Base-by-base conservation (phyloP, 1,284 basidiomycete genomes). In the Ustilago crameri region DNA sequence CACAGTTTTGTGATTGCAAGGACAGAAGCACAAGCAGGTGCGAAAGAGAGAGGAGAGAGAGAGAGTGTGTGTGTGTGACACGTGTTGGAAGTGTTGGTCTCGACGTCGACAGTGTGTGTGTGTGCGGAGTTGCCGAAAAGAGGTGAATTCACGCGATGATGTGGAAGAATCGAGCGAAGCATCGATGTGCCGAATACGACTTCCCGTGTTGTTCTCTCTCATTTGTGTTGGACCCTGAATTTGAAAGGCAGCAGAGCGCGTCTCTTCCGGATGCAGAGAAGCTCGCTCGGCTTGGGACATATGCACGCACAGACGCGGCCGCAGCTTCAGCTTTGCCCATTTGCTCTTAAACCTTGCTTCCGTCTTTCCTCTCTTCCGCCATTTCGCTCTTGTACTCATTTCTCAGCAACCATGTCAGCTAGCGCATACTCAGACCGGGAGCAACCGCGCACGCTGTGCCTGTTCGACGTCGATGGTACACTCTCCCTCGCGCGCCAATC, bases 401-500 rank as follows among this genome's bases (percentile, higher is more conserved):
- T 9, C 27, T 22, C 37, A 10, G 23, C 34, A 30, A 45, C 34
- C 8, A 65, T 42, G 56, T 22, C 32, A 12, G 27, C 47, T 20
- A 35, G 56, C 40, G 34, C 38, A 14, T 79, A 79, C 46, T 24
- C 55, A 5, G 61, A 73, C 43, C 74, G 78, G 44, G 63, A 61
- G 42, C 76, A 73, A 20, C 75, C 81, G 1, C 59, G 65, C 20
- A 70, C 74, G 14, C 47, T 83, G 26, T 82, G 79, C 51, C 78
- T 83, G 8, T 83, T 83, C 43, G 81, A 83, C 53, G 81, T 83
- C 20, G 81, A 83, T 49, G 80, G 75, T 32, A 83, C 81, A 17
- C 78, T 83, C 12, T 75, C 81, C 27, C 65, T 72, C 8, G 79
- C 81, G 1, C 74, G 81, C 24, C 78, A 76, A 44, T 18, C 43